A percentile compares a stretch with the other conserved stretches of the same genome.
These are phyloP conservation scores for Trypanosoma cruzi DNA, from an alignment of 208 protist species.

Conservation along the genomic window DNA sequence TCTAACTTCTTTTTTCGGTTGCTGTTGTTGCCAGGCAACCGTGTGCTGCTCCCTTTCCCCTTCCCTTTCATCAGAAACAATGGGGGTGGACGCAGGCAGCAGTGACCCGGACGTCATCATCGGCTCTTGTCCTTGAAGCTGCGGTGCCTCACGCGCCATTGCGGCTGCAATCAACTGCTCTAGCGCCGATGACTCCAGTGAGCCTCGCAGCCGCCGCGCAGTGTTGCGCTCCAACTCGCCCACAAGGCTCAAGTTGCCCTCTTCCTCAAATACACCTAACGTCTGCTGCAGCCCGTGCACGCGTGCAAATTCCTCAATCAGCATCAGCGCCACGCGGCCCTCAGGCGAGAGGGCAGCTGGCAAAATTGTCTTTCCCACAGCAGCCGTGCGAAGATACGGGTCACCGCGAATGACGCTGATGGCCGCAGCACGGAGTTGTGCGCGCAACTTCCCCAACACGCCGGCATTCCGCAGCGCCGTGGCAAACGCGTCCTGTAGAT, in stretches of 20 bases:
- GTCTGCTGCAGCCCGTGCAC: conserved; percentile 53
- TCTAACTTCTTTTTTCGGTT: neutral
- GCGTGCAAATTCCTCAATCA: conserved; percentile 77
- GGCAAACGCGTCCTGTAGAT: conserved; percentile 75
- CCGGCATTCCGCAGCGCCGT: conserved; percentile 60
- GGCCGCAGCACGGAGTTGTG: conserved; percentile 69
- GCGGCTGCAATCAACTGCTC: conserved; percentile 5
- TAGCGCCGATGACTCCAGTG: conserved; percentile 26
- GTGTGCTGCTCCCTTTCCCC: neutral
- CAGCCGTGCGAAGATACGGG: conserved; percentile 39
- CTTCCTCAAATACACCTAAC: conserved; percentile 65
- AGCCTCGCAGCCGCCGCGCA: neutral
- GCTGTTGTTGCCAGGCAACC: neutral
- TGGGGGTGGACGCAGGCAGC: too few species aligned
- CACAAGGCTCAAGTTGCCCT: conserved; percentile 36
- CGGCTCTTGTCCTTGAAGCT: neutral
- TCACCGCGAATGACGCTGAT: conserved; percentile 75
- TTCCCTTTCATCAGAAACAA: neutral
- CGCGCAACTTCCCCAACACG: conserved; percentile 68
- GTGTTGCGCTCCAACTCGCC: conserved; percentile 16
- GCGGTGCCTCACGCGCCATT: conserved; percentile 25
- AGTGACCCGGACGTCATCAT: neutral
- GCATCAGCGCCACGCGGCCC: conserved; percentile 52
- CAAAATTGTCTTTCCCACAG: conserved; percentile 35
- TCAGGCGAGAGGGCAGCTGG: conserved; percentile 24